Evolutionary conservation across 2,329 filamentous ascomycete genomes (phyloP), one percentile per base, ranked within the genome.

Genomic region (Neofusicoccum laricinum): DNA sequence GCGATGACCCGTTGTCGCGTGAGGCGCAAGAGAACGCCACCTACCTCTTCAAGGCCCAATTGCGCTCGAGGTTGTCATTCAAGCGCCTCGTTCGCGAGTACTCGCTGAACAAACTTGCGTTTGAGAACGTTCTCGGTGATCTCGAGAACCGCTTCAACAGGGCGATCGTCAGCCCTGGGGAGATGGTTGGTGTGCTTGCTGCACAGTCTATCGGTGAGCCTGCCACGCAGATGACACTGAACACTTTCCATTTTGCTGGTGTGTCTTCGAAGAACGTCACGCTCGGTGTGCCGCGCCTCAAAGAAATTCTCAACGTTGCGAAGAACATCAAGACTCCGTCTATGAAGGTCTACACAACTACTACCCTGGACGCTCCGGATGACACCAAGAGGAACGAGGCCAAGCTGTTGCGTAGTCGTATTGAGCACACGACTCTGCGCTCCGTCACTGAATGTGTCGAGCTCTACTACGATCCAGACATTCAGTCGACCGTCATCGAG

Each of bases 201-300:
- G 95, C 96, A 6, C 95, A 99, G 80, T 99, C 95, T 36, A 99
- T 99, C 75, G 95, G 95, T 81, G 95, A 99, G 79, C 95, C 95
- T 45, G 96, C 95, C 21, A 99, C 95, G 1, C 95, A 99, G 83
- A 99, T 99, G 95, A 99, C 95, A 1, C 82, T 99, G 66, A 99
- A 99, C 82, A 99, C 95, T 25, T 99, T 99, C 90, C 95, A 99
- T 84, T 99, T 99, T 78, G 93, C 95, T 78, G 95, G 95, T 97
- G 93, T 99, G 66, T 97, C 96, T 41, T 97, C 94, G 25, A 99
- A 99, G 89, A 99, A 99, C 84, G 94, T 99, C 63, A 99, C 95
- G 0, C 89, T 99, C 55, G 95, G 95, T 92, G 95, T 99, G 48
- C 95, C 95, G 48, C 94, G 95, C 88, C 87, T 99, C 57, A 99